These are phyloP conservation scores for Nakazawaea pomicola DNA, from an alignment of 805 yeast species.

Conservation along the genomic window DNA sequence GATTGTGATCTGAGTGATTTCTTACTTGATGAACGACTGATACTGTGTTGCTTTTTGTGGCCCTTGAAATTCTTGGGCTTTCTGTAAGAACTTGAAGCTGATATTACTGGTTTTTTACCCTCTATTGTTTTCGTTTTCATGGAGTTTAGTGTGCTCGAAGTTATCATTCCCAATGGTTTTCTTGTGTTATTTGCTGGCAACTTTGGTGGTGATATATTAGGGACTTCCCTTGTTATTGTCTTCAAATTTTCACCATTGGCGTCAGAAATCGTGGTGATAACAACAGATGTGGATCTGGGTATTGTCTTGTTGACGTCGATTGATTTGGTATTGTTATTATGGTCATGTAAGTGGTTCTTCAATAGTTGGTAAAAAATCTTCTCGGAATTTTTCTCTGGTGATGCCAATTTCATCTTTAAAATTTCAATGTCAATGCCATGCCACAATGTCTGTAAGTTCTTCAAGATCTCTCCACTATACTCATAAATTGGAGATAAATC, in stretches of 20 bases:
- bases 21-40: constrained; percentile 12
- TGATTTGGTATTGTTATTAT: constrained; percentile 23
- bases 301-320: background rate
- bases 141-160: constrained; percentile 16
- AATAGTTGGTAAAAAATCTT: constrained; percentile 76
- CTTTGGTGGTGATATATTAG: constrained; percentile 14
- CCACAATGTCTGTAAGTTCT: constrained; percentile 73
- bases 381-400: constrained; percentile 61
- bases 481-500: constrained; percentile 30
- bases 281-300: constrained; percentile 25
- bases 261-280: constrained; percentile 28
- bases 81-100: constrained; percentile 44
- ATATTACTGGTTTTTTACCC: constrained; percentile 34
- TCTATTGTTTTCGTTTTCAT: constrained; percentile 20
- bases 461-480: constrained; percentile 69
- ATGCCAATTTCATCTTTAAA: constrained; percentile 47
- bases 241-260: constrained; percentile 26
- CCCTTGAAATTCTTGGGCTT: constrained; percentile 41
- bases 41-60: constrained; percentile 13
- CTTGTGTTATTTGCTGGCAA: constrained; percentile 14
- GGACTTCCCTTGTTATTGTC: constrained; percentile 25
- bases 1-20: constrained; percentile 2
- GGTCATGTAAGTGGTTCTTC: constrained; percentile 70
- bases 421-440: constrained; percentile 63
- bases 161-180: constrained; percentile 7